Evolutionary conservation across 2,329 filamentous ascomycete species (phyloP).

Genomic region (Lachnellula occidentalis): DNA sequence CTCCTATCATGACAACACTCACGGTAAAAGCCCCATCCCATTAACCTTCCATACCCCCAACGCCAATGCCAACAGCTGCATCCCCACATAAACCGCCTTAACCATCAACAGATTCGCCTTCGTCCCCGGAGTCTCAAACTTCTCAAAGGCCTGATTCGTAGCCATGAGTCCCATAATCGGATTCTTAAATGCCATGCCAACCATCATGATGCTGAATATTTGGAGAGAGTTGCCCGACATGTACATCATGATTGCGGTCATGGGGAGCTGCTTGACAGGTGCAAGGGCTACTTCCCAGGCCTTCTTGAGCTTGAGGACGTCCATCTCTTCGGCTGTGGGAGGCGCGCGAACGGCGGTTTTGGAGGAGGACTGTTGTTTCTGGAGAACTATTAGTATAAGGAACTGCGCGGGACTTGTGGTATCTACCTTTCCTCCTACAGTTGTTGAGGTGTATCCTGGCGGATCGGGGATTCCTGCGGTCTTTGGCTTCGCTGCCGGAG

Average conservation of each 20-base stretch:
- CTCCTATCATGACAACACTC: constrained; percentile 36
- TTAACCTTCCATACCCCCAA: constrained; percentile 96
- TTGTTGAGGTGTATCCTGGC: constrained; percentile 64
- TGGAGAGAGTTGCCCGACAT: constrained; percentile 98
- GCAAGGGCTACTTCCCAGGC: constrained; percentile 96
- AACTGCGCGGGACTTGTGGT: constrained; percentile 2
- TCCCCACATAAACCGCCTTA: constrained; percentile 81
- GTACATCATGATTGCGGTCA: constrained; percentile 99
- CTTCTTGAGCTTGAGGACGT: constrained; percentile 95
- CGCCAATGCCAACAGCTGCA: constrained; percentile 77
- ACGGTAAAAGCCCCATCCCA: constrained; percentile 90
- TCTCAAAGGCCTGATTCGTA: constrained; percentile 83
- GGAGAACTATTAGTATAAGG: constrained; percentile 13
- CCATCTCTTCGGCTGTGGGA: constrained; percentile 78
- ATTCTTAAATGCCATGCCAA: constrained; percentile 98
- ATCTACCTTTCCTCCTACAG: constrained; percentile 51
- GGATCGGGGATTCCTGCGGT: constrained; percentile 70
- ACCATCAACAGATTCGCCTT: constrained; percentile 68
- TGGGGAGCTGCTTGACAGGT: constrained; percentile 88
- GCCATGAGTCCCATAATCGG: constrained; percentile 78
- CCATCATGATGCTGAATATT: constrained; percentile 99
- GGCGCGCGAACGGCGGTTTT: constrained; percentile 51
- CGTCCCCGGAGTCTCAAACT: constrained; percentile 80
- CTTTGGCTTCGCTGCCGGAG: constrained; percentile 62
- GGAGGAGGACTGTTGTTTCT: constrained; percentile 36